A percentile compares a stretch with the other conserved stretches of the same genome.
Evolutionary conservation across 352 stramenopile species (phyloP).

Genomic region (Phytophthora melonis): DNA sequence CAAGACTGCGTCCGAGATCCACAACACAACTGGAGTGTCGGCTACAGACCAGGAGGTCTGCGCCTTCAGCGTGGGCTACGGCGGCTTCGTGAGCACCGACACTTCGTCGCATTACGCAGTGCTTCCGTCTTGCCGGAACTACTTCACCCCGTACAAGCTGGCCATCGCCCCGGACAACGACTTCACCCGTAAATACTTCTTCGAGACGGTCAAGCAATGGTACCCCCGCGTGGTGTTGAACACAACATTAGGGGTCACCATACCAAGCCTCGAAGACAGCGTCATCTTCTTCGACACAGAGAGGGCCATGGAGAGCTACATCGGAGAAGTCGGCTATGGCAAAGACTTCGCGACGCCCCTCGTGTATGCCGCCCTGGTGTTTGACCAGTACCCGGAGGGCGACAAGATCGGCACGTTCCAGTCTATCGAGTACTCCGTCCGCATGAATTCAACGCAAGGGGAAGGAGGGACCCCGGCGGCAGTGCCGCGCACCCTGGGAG

Average conservation of each 20-base stretch:
- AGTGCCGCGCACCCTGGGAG: constrained; percentile 56
- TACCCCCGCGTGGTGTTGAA: constrained; percentile 51
- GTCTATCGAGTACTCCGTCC: constrained; percentile 71
- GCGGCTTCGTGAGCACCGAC: constrained; percentile 50
- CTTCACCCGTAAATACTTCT: constrained; percentile 76
- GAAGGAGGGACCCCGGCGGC: constrained; percentile 20
- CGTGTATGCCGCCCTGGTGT: constrained; percentile 72
- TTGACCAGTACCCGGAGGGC: constrained; percentile 56
- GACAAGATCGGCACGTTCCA: constrained; percentile 50
- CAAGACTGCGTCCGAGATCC: constrained; percentile 41
- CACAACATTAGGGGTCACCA: constrained; percentile 21
- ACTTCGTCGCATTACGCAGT: constrained; percentile 46
- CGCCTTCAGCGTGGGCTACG: constrained; percentile 33
- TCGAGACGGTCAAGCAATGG: constrained; percentile 59
- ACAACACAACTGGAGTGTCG: constrained; percentile 28
- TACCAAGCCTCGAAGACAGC: constrained; percentile 68
- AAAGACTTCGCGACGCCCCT: constrained; percentile 50
- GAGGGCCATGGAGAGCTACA: constrained; percentile 51
- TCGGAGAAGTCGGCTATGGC: constrained; percentile 54
- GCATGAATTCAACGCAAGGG: constrained; percentile 65
- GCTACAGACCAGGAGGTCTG: constrained; percentile 25
- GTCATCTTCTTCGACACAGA: constrained; percentile 70
- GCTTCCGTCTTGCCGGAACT: constrained; percentile 38
- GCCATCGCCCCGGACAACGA: constrained; percentile 62
- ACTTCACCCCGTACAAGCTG: constrained; percentile 57